phyloP scores from a whole-genome alignment of 1,139 yeast species.

The Hyphopichia wangnamkhiaoensis region DNA sequence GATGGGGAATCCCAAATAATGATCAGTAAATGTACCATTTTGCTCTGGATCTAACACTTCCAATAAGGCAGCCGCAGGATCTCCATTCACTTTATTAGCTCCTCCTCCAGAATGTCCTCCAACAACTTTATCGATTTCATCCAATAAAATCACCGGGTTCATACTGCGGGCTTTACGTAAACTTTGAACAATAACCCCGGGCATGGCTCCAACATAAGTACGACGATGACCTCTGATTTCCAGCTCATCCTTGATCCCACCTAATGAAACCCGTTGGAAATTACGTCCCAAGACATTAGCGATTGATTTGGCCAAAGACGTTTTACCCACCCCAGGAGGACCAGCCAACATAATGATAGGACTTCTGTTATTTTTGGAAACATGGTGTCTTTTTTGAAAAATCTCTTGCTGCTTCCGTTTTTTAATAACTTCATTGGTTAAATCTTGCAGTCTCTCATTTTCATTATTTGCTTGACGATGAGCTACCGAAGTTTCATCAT shows the following conservation, averaged over 20 bases:
- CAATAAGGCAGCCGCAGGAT: constrained; percentile 86
- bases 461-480: constrained; percentile 29
- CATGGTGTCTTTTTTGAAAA: constrained; percentile 23
- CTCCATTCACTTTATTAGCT: constrained; percentile 65
- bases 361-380: constrained; percentile 48
- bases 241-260: constrained; percentile 88
- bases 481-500: constrained; percentile 34
- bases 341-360: constrained; percentile 86
- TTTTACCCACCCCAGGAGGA: constrained; percentile 96
- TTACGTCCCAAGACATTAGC: constrained; percentile 79
- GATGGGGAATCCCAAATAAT: constrained; percentile 83
- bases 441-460: constrained; percentile 21
- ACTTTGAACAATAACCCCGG: constrained; percentile 81
- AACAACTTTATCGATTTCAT: constrained; percentile 85
- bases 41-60: constrained; percentile 94
- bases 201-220: constrained; percentile 93
- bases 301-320: constrained; percentile 83
- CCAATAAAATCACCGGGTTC: constrained; percentile 88
- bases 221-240: constrained; percentile 92
- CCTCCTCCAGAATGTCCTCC: constrained; percentile 53
- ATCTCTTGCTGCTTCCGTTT: constrained; percentile 9
- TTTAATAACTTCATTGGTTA: constrained; percentile 8
- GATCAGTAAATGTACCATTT: constrained; percentile 76
- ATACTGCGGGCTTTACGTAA: constrained; percentile 74
- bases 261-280: constrained; percentile 82